Base-by-base conservation (phyloP, 768 basidiomycete genomes). In the Mrakia frigida region DNA sequence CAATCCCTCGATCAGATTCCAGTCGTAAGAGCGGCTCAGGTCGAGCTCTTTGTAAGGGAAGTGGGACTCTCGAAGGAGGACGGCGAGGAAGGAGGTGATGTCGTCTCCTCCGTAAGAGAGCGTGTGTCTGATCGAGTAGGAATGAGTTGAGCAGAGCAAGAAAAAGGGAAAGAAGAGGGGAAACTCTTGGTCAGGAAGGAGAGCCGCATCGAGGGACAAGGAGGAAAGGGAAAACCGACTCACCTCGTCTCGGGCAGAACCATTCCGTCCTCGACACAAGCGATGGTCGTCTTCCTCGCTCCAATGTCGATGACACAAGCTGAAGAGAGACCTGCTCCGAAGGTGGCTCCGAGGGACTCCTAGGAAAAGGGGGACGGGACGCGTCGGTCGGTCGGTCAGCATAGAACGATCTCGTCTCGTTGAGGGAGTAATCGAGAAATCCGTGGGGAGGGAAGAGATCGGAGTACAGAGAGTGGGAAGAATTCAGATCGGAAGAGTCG, bases 281-380 rank as follows among this genome's bases (percentile, higher is more conserved):
- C 89, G 59, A 99, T 88, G 77, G 88, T 93, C 1, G 92, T 94
- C 74, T 87, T 88, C 23, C 86, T 87, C 18, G 96, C 92, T 4
- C 97, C 97, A 70, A 98, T 90, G 82, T 99, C 93, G 50, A 99
- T 92, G 6, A 99, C 92, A 81, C 97, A 98, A 16, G 95, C 97
- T 80, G 90, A 91, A 0, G 93, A 93, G 71, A 98, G 90, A 10
- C 96, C 96, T 10, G 96, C 94, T 31, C 95, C 95, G 82, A 95
- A 98, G 0, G 93, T 93, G 5, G 95, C 94, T 46, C 92, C 92
- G 56, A 96, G 86, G 5, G 93, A 91, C 86, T 97, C 95, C 93
- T 97, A 78, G 23, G 76, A 6, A n/a, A 60, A 60, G 39, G 39
- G 23, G 60, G 70, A 74, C 41, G 28, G 21, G 33, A 7, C 7